Percentiles rank a stretch among this genome's conserved stretches.
Evolutionary conservation across 2,329 filamentous ascomycete species (phyloP).

Genomic region (Sporothrix pseudoabietina): DNA sequence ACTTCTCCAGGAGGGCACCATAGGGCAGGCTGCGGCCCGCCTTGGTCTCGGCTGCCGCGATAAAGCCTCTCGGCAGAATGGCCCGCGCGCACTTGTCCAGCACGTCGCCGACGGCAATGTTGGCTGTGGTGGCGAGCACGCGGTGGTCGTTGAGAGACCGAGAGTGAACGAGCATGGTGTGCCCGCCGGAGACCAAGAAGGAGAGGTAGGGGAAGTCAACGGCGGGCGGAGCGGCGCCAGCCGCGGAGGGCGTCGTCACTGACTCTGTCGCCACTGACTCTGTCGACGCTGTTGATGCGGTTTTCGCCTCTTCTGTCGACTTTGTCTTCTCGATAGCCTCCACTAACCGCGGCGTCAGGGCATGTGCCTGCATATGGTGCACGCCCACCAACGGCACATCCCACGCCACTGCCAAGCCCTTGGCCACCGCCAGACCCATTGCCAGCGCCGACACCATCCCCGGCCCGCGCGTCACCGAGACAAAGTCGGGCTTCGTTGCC

Average conservation of each 20-base stretch:
- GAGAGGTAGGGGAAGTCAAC: slow-evolving; percentile 77
- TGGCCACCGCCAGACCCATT: slow-evolving; percentile 79
- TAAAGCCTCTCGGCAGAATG: slow-evolving; percentile 65
- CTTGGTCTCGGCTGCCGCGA: slow-evolving; percentile 49
- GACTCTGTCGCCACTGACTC: not conserved
- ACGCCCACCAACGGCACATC: slow-evolving; percentile 79
- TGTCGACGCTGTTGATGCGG: not conserved
- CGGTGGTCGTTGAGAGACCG: slow-evolving; percentile 66
- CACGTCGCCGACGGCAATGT: slow-evolving; percentile 86
- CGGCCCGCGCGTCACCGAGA: slow-evolving; percentile 87
- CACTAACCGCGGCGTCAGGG: slow-evolving; percentile 80
- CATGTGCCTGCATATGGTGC: slow-evolving; percentile 97
- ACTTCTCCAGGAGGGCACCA: slow-evolving; percentile 74
- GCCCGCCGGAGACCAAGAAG: slow-evolving; percentile 86
- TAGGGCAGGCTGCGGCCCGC: slow-evolving; percentile 68
- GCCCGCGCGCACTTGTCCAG: slow-evolving; percentile 83
- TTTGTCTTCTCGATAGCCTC: slow-evolving; percentile 47
- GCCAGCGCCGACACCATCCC: slow-evolving; percentile 81
- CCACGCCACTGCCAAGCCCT: slow-evolving; percentile 84
- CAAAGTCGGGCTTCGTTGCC: slow-evolving; percentile 59
- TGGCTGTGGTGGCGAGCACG: slow-evolving; percentile 71
- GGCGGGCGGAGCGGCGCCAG: too few relatives aligned
- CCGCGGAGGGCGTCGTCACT: too few relatives aligned
- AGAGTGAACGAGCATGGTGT: slow-evolving; percentile 83
- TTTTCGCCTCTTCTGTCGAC: not conserved